Base-by-base conservation (phyloP, 306 rosid genomes). In the Medicago lupulina region DNA sequence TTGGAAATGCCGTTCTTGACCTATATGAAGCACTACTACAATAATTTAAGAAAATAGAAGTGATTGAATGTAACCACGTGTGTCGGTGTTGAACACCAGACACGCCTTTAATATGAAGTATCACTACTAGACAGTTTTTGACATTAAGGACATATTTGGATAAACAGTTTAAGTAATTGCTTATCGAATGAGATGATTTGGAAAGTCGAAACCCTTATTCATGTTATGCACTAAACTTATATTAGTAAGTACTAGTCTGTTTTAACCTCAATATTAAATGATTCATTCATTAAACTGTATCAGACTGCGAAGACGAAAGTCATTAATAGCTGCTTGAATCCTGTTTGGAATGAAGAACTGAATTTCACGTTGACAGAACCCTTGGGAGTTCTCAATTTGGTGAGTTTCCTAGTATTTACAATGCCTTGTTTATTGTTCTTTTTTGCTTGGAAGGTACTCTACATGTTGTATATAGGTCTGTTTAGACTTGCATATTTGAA, bases 331-430 rank as follows among this genome's bases (percentile, higher is more conserved):
- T 95, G 97, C 83, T 91, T 95, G 73, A 87, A 92, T 85, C 99
- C 99, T 7, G 92, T 95, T 73, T 95, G 99, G 99, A 95, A 95
- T 83, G 99, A 95, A 81, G 99, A 92, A 76, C 82, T 95, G 15
- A 90, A 79, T 83, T 92, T 95, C 83, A 70, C 83, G 43, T 82
- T 92, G 69, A 84, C 83, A 21, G 92, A 89, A 63, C 93, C 99
- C 12, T 46, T 79, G 59, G 91, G 88, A 63, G 82, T 87, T 80
- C 86, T 95, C 55, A 88, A 81, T 83, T 82, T 95, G 85, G 99
- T 95, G 83, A 80, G 96, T 76, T 80, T 73, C 76, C 28, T 50
- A 6, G 53, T 23, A 59, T 74, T 73, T 61, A 23, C 12, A 9
- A 10, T 70, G 10, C 44, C 41, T 68, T 46, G 34, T 61, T 47